These are phyloP conservation scores for Coprinopsis marcescibilis DNA, from an alignment of 768 basidiomycete genomes.

Conservation along the genomic window DNA sequence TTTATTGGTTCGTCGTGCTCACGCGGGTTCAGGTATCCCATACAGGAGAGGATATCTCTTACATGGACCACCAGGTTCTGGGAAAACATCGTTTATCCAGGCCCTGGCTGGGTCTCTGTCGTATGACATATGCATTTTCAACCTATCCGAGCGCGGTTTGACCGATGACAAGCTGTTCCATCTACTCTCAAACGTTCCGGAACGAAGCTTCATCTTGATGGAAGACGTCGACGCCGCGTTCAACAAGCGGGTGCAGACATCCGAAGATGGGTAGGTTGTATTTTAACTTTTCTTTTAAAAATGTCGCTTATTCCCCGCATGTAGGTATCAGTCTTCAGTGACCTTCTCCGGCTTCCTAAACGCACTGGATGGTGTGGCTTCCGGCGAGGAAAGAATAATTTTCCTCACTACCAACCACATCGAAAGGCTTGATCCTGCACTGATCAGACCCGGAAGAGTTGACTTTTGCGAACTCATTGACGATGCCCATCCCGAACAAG, in stretches of 20 bases:
- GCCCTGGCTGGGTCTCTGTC: slow-evolving; percentile 87
- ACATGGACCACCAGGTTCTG: slow-evolving; percentile 95
- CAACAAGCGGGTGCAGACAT: slow-evolving; percentile 84
- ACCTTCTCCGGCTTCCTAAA: slow-evolving; percentile 98
- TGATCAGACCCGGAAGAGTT: slow-evolving; percentile 93
- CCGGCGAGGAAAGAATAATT: slow-evolving; percentile 95
- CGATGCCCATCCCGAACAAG: slow-evolving; percentile 82
- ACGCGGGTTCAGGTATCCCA: slow-evolving; percentile 68
- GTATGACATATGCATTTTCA: slow-evolving; percentile 95
- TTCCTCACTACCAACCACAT: slow-evolving; percentile 99
- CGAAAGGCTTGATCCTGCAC: slow-evolving; percentile 82
- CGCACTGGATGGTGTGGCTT: slow-evolving; percentile 94
- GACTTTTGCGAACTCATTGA: slow-evolving; percentile 81
- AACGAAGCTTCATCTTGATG: slow-evolving; percentile 89
- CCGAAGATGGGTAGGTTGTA: slow-evolving; percentile 79
- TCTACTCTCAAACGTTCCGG: slow-evolving; percentile 87
- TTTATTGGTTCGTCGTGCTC: slow-evolving; percentile 3
- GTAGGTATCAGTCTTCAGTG: slow-evolving; percentile 87
- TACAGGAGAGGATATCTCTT: slow-evolving; percentile 94
- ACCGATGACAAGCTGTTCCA: slow-evolving; percentile 96
- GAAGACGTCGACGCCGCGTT: slow-evolving; percentile 98
- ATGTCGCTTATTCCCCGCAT: slow-evolving; percentile 9
- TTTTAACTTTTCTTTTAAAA: background rate
- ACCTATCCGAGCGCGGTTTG: slow-evolving; percentile 92
- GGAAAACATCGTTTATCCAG: slow-evolving; percentile 98